These are phyloP conservation scores for Boletales sp. DNA, from an alignment of 768 basidiomycete species.

Conservation along the genomic window DNA sequence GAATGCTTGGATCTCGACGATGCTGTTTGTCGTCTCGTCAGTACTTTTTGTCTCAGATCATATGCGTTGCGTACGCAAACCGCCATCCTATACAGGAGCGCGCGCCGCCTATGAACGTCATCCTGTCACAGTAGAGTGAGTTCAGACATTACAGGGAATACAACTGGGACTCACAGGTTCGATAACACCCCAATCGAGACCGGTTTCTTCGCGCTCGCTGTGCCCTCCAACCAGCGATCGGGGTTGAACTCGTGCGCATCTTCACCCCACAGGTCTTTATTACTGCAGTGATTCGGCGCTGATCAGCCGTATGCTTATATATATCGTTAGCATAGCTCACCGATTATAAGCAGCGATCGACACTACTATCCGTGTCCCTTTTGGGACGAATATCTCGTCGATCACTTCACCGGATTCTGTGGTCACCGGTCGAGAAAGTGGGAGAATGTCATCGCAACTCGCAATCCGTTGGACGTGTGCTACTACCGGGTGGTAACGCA, in stretches of 20 bases:
- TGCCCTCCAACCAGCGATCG: constrained; percentile 21
- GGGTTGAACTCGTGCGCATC: constrained; percentile 31
- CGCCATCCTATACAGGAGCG: constrained; percentile 30
- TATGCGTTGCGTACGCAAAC: constrained; percentile 30
- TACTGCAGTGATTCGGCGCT: too few species aligned
- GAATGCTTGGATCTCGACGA: constrained; percentile 56
- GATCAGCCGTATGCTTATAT: background rate
- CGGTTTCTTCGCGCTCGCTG: constrained; percentile 10
- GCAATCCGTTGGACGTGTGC: constrained; percentile 39
- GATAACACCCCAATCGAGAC: constrained; percentile 24
- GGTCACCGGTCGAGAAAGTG: too few species aligned
- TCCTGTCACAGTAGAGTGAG: constrained; percentile 7
- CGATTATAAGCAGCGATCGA: too few species aligned
- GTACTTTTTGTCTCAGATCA: constrained; percentile 12
- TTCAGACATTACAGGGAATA: background rate
- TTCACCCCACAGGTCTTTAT: constrained; percentile 20
- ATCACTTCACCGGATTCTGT: too few species aligned
- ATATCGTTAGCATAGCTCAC: background rate
- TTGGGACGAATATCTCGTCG: too few species aligned
- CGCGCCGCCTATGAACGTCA: constrained; percentile 25
- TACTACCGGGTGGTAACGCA: constrained; percentile 48
- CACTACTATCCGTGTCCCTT: too few species aligned
- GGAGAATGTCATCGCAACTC: too few species aligned
- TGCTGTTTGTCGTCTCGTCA: constrained; percentile 17
- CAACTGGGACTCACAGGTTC: constrained; percentile 17